A percentile compares a stretch with the other conserved stretches of the same genome.
phyloP scores from a whole-genome alignment of 192 early-diverging fungal genomes.

The Podila horticola region DNA sequence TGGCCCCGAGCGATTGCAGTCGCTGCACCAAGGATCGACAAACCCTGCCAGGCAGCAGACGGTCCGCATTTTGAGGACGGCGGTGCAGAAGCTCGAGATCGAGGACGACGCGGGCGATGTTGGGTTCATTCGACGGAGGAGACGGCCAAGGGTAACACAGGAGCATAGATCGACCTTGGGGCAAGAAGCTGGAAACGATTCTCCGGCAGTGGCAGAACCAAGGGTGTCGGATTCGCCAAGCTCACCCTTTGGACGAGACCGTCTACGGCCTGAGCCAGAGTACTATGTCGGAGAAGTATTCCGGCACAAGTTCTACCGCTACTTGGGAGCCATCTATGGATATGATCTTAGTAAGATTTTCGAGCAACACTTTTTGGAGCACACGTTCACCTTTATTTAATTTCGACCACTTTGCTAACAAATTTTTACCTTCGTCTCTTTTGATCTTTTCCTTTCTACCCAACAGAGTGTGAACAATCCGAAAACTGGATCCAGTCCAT shows the following conservation, averaged over 20 bases:
- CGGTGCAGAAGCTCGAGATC: conserved; percentile 27
- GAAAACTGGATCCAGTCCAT: conserved; percentile 40
- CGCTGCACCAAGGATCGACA: too few relatives aligned
- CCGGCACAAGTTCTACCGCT: conserved; percentile 36
- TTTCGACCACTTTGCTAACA: background rate
- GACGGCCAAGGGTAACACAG: conserved; percentile 14
- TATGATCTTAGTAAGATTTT: conserved; percentile 46
- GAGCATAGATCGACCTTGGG: background rate
- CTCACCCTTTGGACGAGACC: background rate
- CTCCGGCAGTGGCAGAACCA: background rate
- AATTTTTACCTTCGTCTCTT: background rate
- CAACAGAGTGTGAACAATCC: conserved; percentile 37
- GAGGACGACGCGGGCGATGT: conserved; percentile 34
- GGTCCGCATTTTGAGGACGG: conserved; percentile 28
- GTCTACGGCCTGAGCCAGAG: conserved; percentile 32
- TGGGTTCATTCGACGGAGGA: conserved; percentile 29
- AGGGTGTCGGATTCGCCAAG: background rate
- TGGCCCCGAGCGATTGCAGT: background rate
- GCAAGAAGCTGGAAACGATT: background rate
- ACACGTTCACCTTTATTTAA: background rate
- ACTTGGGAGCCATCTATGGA: conserved; percentile 50
- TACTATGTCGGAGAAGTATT: conserved; percentile 53
- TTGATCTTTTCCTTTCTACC: background rate
- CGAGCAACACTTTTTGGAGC: background rate
- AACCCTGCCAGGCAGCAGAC: conserved; percentile 14